A percentile compares a stretch with the other conserved stretches of the same genome.
Conservation (phyloP, 2,329 filamentous ascomycete genomes). For the Ophiocordyceps unilateralis region DNA sequence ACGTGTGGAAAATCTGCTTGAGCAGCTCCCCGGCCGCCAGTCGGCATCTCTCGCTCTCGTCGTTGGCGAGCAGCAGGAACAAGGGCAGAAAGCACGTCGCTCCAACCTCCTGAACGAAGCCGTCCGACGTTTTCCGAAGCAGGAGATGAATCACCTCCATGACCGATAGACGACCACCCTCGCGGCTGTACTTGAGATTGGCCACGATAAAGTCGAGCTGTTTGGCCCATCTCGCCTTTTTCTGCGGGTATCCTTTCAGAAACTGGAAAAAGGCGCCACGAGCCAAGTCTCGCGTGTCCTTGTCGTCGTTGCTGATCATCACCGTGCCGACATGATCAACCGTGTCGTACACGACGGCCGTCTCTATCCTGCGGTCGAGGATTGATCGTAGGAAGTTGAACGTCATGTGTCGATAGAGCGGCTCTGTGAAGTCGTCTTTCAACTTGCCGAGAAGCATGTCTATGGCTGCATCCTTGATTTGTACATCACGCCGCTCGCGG, state of each 20-base stretch:
- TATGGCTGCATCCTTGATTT: slow-evolving; percentile 64
- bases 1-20: slow-evolving; percentile 62
- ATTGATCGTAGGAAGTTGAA: slow-evolving; percentile 89
- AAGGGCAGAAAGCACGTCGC: slow-evolving; percentile 73
- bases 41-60: slow-evolving; percentile 72
- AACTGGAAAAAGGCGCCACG: slow-evolving; percentile 89
- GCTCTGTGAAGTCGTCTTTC: slow-evolving; percentile 79
- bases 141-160: slow-evolving; percentile 82
- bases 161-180: slow-evolving; percentile 77
- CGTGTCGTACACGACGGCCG: slow-evolving; percentile 77
- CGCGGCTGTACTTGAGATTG: slow-evolving; percentile 79
- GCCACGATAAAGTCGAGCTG: slow-evolving; percentile 78
- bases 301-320: slow-evolving; percentile 93
- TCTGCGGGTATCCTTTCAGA: slow-evolving; percentile 84
- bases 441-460: slow-evolving; percentile 69
- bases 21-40: slow-evolving; percentile 66
- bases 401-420: slow-evolving; percentile 77
- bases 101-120: slow-evolving; percentile 67
- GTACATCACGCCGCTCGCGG: slow-evolving; percentile 59
- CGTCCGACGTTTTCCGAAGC: slow-evolving; percentile 68
- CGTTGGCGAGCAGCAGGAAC: slow-evolving; percentile 72
- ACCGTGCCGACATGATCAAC: slow-evolving; percentile 77
- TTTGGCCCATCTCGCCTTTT: slow-evolving; percentile 73
- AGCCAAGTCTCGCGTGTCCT: slow-evolving; percentile 71
- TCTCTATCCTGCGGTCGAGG: slow-evolving; percentile 69